Percentiles rank a stretch among this genome's conserved stretches.
These are phyloP conservation scores for Sistotremastrum suecicum DNA, from an alignment of 768 basidiomycete genomes.

Conservation along the genomic window DNA sequence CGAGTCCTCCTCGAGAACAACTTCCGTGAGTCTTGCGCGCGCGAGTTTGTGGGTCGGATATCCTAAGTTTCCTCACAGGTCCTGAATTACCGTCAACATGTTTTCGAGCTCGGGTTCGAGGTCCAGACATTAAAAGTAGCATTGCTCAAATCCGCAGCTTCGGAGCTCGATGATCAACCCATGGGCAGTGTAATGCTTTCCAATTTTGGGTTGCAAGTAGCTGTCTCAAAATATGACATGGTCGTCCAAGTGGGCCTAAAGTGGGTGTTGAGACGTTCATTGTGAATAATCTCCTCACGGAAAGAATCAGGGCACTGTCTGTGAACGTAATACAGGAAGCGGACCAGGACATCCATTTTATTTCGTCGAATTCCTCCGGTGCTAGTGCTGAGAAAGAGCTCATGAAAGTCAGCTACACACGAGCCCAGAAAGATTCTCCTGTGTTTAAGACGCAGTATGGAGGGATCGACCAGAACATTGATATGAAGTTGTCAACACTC, in stretches of 20 bases:
- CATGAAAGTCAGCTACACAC: conserved; percentile 61
- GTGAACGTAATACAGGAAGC: conserved; percentile 57
- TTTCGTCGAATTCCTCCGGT: conserved; percentile 41
- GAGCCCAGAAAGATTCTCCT: conserved; percentile 74
- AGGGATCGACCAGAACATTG: conserved; percentile 77
- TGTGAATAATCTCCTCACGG: not conserved
- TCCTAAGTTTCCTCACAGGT: conserved; percentile 7
- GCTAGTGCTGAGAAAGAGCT: conserved; percentile 43
- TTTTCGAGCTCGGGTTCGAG: conserved; percentile 76
- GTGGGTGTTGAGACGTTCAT: conserved; percentile 20
- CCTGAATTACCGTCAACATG: conserved; percentile 33
- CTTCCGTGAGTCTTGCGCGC: no score
- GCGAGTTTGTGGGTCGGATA: no score
- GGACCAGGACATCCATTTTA: conserved; percentile 40
- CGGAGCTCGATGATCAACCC: conserved; percentile 26
- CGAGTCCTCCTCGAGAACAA: no score
- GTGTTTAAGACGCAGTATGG: conserved; percentile 71
- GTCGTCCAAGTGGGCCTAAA: conserved; percentile 70
- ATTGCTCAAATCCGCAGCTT: conserved; percentile 48
- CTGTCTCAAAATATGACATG: conserved; percentile 74
- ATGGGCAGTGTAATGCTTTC: conserved; percentile 72
- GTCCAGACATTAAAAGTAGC: conserved; percentile 74
- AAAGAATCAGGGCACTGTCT: conserved; percentile 42
- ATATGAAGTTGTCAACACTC: conserved; percentile 81
- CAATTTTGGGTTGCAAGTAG: conserved; percentile 62